Evolutionary conservation across 768 basidiomycete genomes (phyloP).

Genomic region (Xerocomellus chrysenteron): DNA sequence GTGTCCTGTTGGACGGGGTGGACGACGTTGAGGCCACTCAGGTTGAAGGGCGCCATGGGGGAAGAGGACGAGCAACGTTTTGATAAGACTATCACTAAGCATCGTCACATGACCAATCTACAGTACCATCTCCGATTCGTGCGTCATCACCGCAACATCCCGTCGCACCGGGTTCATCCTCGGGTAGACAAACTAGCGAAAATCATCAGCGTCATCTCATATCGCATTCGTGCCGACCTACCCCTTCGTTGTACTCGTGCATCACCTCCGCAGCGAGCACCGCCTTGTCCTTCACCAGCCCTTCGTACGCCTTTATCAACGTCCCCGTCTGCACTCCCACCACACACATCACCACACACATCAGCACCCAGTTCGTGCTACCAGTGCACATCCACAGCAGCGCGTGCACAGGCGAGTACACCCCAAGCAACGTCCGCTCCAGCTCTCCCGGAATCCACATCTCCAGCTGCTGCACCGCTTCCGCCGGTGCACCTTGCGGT

Average conservation of each 20-base stretch:
- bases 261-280: constrained; percentile 78
- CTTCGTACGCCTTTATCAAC: constrained; percentile 45
- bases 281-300: constrained; percentile 69
- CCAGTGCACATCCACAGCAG: constrained; percentile 71
- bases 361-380: constrained; percentile 74
- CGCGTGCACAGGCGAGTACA: constrained; percentile 79
- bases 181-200: constrained; percentile 78
- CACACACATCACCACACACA: constrained; percentile 64
- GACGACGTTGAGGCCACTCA: constrained; percentile 82
- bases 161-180: constrained; percentile 70
- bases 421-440: constrained; percentile 64
- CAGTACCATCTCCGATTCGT: constrained; percentile 66
- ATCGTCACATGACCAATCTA: constrained; percentile 8
- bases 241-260: constrained; percentile 80
- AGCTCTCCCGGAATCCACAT: constrained; percentile 76
- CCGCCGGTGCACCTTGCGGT: constrained; percentile 37
- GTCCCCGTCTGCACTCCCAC: constrained; percentile 61
- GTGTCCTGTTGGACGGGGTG: constrained; percentile 46
- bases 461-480: constrained; percentile 72
- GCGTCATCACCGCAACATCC: constrained; percentile 84
- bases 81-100: constrained; percentile 14
- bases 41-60: constrained; percentile 57
- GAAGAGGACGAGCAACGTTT: not conserved
- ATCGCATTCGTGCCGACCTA: constrained; percentile 35
- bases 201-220: not conserved